Evolutionary conservation across 2,329 filamentous ascomycete genomes (phyloP), one percentile per base, ranked within the genome.

Genomic region (Madurella fahalii): DNA sequence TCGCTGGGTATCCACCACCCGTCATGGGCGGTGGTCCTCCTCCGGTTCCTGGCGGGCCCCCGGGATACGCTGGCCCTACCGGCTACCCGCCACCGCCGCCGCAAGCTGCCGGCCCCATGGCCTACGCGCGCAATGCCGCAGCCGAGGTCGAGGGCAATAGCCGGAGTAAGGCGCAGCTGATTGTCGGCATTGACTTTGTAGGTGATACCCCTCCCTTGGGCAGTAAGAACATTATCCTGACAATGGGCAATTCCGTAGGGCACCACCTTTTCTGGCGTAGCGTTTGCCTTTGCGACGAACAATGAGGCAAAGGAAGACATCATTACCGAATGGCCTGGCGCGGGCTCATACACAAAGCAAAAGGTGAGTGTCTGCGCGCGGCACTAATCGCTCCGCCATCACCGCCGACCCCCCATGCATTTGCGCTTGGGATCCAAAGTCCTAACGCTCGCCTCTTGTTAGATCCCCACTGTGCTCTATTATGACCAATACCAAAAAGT

Each of bases 401-500:
- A 7, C 25, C 3, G 25, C 25, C 4, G 25, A 25, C 7, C 4
- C 7, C 4, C 7, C 25, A 25, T 25, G 25, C 25, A 25, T n/a
- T 31, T 15, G 37, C 39, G 47, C 37, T 43, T 25, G 7, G 45
- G 25, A 11, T 39, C n/a, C 12, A 44, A 18, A 40, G 34, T 37
- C 12, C 48, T 53, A 25, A 54, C 51, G 30, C 25, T 20, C 31
- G 2, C 34, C 40, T 45, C 9, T 1, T 37, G 20, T 18, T 67
- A 95, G 94, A 97, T 99, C 65, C 94, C 94, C 15, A 97, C 94
- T 13, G 94, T 99, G n/a, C 83, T 99, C 58, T 99, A 99, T 78
- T 99, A 99, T 70, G 94, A 99, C 70, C 93, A 97, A 74, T 96
- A 96, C 72, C 94, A 99, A 69, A 96, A 97, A 73, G 94, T 99